Percentiles rank a stretch among this genome's conserved stretches.
Evolutionary conservation across 768 basidiomycete genomes (phyloP).

Genomic region (Amyloporia xantha): DNA sequence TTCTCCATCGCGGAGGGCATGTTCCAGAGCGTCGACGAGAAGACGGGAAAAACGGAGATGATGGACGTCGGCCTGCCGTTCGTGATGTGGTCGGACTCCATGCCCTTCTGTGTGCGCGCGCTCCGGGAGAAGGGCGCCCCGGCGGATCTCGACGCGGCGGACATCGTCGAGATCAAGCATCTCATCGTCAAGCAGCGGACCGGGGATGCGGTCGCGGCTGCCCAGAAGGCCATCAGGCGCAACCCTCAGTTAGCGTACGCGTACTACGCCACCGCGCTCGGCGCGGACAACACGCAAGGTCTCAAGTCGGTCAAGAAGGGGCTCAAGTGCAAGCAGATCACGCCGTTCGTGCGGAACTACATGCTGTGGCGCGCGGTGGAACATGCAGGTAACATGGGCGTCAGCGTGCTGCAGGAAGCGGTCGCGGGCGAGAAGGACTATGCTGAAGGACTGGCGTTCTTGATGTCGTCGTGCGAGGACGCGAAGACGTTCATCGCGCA

Average conservation of each 20-base stretch:
- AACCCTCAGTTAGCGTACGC: conserved; percentile 53
- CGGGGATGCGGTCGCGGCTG: conserved; percentile 39
- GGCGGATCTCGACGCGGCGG: conserved; percentile 43
- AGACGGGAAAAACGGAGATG: conserved; percentile 31
- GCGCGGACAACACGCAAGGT: conserved; percentile 39
- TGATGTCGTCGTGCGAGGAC: conserved; percentile 56
- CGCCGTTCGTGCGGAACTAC: conserved; percentile 50
- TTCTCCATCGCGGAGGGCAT: conserved; percentile 49
- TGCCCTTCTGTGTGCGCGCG: conserved; percentile 49
- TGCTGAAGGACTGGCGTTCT: conserved; percentile 55
- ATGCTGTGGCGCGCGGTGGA: conserved; percentile 56
- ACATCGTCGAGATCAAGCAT: conserved; percentile 58
- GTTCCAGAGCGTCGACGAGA: conserved; percentile 37
- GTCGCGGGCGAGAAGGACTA: conserved; percentile 37
- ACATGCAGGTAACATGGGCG: conserved; percentile 50
- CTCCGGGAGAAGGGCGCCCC: conserved; percentile 31
- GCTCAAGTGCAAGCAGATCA: conserved; percentile 45
- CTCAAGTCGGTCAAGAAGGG: conserved; percentile 61
- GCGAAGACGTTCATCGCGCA: conserved; percentile 46
- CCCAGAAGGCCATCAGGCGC: conserved; percentile 39
- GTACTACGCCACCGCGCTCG: conserved; percentile 51
- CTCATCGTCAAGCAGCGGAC: conserved; percentile 41
- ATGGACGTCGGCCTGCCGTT: conserved; percentile 47
- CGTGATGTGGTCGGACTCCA: conserved; percentile 44
- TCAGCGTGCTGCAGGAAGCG: conserved; percentile 39